Percentiles rank a stretch among this genome's conserved stretches.
These are phyloP conservation scores for Mycena galericulata DNA, from an alignment of 768 basidiomycete species.

Conservation along the genomic window DNA sequence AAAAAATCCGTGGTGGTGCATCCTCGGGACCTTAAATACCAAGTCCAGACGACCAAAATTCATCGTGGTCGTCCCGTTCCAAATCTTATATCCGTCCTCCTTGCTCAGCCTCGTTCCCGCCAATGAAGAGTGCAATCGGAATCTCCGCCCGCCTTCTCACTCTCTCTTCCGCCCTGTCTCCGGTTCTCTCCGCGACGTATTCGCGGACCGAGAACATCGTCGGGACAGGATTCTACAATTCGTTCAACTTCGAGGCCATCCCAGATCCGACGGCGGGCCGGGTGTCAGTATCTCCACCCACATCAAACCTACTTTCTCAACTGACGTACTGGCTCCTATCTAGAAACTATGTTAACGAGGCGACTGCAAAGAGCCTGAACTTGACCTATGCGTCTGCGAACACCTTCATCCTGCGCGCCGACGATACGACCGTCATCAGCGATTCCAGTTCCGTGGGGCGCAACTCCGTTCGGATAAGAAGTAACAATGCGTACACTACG, in stretches of 20 bases:
- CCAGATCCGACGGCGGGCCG: conserved; percentile 70
- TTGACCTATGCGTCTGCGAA: conserved; percentile 63
- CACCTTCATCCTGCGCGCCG: conserved; percentile 66
- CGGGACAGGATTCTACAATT: conserved; percentile 59
- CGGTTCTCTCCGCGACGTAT: conserved; percentile 55
- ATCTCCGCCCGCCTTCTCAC: conserved; percentile 3
- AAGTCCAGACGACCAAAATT: too few species aligned
- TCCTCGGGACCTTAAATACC: too few species aligned
- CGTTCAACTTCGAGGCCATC: conserved; percentile 62
- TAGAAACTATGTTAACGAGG: conserved; percentile 55
- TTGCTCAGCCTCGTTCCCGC: not conserved
- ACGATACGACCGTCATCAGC: conserved; percentile 57
- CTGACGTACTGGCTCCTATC: not conserved
- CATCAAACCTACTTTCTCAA: not conserved
- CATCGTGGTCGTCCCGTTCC: too few species aligned
- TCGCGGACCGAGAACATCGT: conserved; percentile 54
- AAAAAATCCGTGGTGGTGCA: too few species aligned
- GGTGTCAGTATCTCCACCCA: conserved; percentile 62
- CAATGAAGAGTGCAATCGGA: conserved; percentile 15
- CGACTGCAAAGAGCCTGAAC: conserved; percentile 58
- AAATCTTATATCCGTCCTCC: not conserved
- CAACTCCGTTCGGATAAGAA: conserved; percentile 64
- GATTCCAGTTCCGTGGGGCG: conserved; percentile 61
- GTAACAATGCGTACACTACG: conserved; percentile 62
- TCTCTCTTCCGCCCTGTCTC: conserved; percentile 1